Evolutionary conservation across 2,329 filamentous ascomycete genomes (phyloP).

Genomic region (Penicillium griseofulvum): DNA sequence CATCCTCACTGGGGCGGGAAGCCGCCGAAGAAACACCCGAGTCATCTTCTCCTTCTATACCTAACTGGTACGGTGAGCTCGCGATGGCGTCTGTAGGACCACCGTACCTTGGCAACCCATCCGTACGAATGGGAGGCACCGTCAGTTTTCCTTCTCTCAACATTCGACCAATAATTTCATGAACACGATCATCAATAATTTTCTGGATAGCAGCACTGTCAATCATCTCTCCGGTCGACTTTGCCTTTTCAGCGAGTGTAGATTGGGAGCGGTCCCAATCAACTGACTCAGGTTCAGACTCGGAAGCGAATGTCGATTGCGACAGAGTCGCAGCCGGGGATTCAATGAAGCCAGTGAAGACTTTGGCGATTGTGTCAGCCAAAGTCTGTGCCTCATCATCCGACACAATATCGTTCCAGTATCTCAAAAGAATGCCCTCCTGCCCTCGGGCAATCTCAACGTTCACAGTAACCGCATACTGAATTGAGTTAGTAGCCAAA

Average conservation of each 20-base stretch:
- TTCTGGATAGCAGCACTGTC: conserved; percentile 29
- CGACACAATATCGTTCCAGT: conserved; percentile 41
- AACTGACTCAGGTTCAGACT: conserved; percentile 1
- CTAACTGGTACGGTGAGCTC: conserved; percentile 19
- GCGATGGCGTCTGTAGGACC: conserved; percentile 15
- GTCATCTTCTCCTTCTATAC: conserved; percentile 18
- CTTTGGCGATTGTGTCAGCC: conserved; percentile 30
- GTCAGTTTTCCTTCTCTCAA: conserved; percentile 29
- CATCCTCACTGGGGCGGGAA: conserved; percentile 33
- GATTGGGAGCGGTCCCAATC: conserved; percentile 17
- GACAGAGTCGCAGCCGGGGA: conserved; percentile 25
- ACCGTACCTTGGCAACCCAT: conserved; percentile 15
- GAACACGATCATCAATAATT: conserved; percentile 36
- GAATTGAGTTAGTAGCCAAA: conserved; percentile 7
- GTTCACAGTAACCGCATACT: conserved; percentile 43
- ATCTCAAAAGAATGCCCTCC: conserved; percentile 40
- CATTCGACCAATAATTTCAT: conserved; percentile 35
- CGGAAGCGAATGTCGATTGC: conserved; percentile 16
- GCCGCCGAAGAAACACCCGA: conserved; percentile 27
- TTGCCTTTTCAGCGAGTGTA: conserved; percentile 14
- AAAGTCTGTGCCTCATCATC: conserved; percentile 33
- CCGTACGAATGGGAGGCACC: conserved; percentile 17
- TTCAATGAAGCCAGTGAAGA: conserved; percentile 35
- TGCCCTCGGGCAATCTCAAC: conserved; percentile 37
- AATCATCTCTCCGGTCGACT: conserved; percentile 11